These are phyloP conservation scores for Chaetomium tenue DNA, from an alignment of 495 filamentous ascomycete species.

Conservation along the genomic window DNA sequence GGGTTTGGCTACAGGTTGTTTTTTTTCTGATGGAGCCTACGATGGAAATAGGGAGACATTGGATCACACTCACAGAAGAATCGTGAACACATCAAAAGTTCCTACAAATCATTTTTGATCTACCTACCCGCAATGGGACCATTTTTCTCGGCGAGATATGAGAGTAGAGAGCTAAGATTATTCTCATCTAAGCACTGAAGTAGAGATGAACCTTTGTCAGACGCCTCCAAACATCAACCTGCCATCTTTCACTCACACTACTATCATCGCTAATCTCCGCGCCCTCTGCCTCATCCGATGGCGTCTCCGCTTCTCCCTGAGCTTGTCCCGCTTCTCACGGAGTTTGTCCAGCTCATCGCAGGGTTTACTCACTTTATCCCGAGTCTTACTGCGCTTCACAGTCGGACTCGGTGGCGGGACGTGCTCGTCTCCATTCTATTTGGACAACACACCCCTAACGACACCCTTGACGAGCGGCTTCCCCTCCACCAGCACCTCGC, in stretches of 20 bases:
- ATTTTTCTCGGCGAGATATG: neutral
- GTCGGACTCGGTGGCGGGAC: no score
- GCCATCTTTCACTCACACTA: neutral
- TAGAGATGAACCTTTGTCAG: neutral
- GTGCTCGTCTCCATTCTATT: conserved; percentile 33
- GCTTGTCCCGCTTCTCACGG: neutral
- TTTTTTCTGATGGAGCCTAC: no score
- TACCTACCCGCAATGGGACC: neutral
- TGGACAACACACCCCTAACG: conserved; percentile 47
- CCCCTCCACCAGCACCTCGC: conserved; percentile 49
- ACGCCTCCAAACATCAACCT: neutral
- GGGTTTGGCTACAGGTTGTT: no score
- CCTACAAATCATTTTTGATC: neutral
- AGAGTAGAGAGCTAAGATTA: neutral
- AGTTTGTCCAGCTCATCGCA: no score
- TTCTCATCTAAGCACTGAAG: neutral
- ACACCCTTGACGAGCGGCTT: conserved; percentile 42
- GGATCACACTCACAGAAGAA: neutral
- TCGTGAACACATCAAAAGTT: neutral
- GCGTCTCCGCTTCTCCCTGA: neutral
- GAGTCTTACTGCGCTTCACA: no score
- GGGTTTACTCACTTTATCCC: no score
- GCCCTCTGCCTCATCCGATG: neutral
- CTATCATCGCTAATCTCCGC: neutral
- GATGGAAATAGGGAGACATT: neutral